Evolutionary conservation across 208 protist genomes (phyloP).

Genomic region (Porcisia hertigi): DNA sequence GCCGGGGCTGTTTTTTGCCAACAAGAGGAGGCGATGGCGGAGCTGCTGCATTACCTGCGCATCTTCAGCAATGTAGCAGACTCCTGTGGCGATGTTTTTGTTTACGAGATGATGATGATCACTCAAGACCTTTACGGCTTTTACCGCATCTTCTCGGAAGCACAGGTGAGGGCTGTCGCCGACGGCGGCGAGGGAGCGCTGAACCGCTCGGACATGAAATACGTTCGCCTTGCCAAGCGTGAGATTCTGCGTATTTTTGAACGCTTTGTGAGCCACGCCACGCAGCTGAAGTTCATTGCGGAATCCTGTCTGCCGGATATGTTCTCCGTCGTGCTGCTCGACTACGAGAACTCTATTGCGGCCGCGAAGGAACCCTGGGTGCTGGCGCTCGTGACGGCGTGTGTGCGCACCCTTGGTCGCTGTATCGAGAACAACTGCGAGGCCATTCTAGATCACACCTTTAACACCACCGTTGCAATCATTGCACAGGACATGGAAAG

Average conservation of each 20-base stretch:
- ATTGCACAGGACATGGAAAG: slow-evolving; percentile 96
- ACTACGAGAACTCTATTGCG: slow-evolving; percentile 94
- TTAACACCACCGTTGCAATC: slow-evolving; percentile 98
- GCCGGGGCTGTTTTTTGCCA: slow-evolving; percentile 62
- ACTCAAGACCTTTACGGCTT: slow-evolving; percentile 96
- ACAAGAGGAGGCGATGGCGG: slow-evolving; percentile 52
- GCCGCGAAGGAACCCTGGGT: slow-evolving; percentile 94
- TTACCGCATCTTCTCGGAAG: slow-evolving; percentile 91
- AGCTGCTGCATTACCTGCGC: slow-evolving; percentile 94
- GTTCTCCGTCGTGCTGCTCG: slow-evolving; percentile 94
- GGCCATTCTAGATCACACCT: slow-evolving; percentile 95
- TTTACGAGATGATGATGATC: slow-evolving; percentile 92
- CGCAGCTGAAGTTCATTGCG: slow-evolving; percentile 89
- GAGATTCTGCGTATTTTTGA: slow-evolving; percentile 96
- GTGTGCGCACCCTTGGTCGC: slow-evolving; percentile 89
- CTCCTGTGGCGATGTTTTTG: slow-evolving; percentile 90
- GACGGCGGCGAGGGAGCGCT: slow-evolving; percentile 35
- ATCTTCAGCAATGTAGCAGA: slow-evolving; percentile 93
- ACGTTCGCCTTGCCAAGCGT: slow-evolving; percentile 94
- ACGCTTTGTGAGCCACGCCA: slow-evolving; percentile 90
- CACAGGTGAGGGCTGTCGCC: slow-evolving; percentile 31
- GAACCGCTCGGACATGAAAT: slow-evolving; percentile 43
- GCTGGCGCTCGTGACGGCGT: slow-evolving; percentile 89
- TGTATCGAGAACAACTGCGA: slow-evolving; percentile 85
- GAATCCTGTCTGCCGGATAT: slow-evolving; percentile 93